Evolutionary conservation across 164 flowering plant genomes (phyloP).

Genomic region (Cinnamomum chago): DNA sequence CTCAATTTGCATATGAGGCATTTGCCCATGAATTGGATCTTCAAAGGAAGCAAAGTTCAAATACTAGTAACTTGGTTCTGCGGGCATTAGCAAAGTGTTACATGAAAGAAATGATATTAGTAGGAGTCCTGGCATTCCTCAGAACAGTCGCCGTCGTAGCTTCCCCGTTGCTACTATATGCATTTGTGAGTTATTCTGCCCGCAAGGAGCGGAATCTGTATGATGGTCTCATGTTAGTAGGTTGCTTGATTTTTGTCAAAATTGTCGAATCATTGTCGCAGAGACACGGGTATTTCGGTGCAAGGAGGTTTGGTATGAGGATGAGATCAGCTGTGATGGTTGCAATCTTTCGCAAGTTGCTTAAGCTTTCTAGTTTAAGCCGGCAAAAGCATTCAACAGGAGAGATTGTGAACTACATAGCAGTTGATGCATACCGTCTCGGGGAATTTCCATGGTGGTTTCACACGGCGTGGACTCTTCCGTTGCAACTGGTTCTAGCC

Average conservation of each 20-base stretch:
- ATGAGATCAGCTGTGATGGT: conserved; percentile 83
- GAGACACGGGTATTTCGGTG: conserved; percentile 56
- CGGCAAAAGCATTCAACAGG: conserved; percentile 71
- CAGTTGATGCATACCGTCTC: conserved; percentile 84
- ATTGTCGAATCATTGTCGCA: conserved; percentile 65
- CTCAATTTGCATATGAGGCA: conserved; percentile 39
- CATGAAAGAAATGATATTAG: conserved; percentile 42
- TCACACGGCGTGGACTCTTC: conserved; percentile 49
- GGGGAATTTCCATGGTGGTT: conserved; percentile 80
- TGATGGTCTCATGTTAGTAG: conserved; percentile 48
- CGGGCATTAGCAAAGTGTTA: conserved; percentile 47
- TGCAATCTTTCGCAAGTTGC: conserved; percentile 62
- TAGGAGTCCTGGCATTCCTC: conserved; percentile 48
- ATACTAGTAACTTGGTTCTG: conserved; percentile 30
- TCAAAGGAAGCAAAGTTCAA: conserved; percentile 16
- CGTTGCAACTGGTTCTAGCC: conserved; percentile 49
- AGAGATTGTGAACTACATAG: conserved; percentile 80
- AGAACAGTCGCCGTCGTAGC: conserved; percentile 40
- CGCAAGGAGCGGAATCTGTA: conserved; percentile 16
- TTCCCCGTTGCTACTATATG: conserved; percentile 64
- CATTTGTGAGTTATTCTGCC: conserved; percentile 50
- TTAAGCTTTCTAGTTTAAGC: conserved; percentile 64
- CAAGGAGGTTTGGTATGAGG: conserved; percentile 68
- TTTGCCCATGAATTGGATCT: conserved; percentile 43
- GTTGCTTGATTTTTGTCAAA: conserved; percentile 48